These are phyloP conservation scores for Picea abies DNA, from an alignment of 83 land plant species.

Conservation along the genomic window DNA sequence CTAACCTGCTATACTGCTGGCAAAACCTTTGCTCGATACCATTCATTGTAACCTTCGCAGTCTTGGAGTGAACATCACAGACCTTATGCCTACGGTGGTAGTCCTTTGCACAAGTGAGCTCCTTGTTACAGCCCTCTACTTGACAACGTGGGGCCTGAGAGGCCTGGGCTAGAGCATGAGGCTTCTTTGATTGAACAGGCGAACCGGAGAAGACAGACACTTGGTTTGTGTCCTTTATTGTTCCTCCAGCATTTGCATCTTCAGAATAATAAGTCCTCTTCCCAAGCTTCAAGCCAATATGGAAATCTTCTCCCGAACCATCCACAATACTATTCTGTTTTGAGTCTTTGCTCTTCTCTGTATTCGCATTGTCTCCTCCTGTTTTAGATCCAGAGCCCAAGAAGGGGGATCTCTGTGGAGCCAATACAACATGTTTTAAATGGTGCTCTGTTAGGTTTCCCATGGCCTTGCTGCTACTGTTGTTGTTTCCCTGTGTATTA, in stretches of 20 bases:
- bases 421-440: too few relatives aligned
- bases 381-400: neutral
- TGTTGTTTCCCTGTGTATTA: neutral
- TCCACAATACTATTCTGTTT: constrained; percentile 7
- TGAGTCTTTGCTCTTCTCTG: neutral
- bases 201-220: neutral
- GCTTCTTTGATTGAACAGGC: constrained; percentile 12
- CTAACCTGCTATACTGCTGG: constrained; percentile 71
- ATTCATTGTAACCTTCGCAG: constrained; percentile 41
- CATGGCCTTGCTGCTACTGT: neutral
- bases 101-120: constrained; percentile 51
- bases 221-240: neutral
- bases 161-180: neutral
- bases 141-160: constrained; percentile 46
- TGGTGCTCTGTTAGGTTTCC: too few relatives aligned
- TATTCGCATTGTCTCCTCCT: neutral
- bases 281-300: constrained; percentile 27
- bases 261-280: constrained; percentile 31
- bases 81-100: constrained; percentile 61
- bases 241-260: neutral
- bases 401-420: too few relatives aligned
- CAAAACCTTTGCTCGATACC: constrained; percentile 60
- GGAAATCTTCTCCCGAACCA: constrained; percentile 3
- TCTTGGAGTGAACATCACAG: constrained; percentile 50
- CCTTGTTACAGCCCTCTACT: constrained; percentile 60